These are phyloP conservation scores for Colletotrichum sp. DNA, from an alignment of 2,329 filamentous ascomycete genomes.

Conservation along the genomic window DNA sequence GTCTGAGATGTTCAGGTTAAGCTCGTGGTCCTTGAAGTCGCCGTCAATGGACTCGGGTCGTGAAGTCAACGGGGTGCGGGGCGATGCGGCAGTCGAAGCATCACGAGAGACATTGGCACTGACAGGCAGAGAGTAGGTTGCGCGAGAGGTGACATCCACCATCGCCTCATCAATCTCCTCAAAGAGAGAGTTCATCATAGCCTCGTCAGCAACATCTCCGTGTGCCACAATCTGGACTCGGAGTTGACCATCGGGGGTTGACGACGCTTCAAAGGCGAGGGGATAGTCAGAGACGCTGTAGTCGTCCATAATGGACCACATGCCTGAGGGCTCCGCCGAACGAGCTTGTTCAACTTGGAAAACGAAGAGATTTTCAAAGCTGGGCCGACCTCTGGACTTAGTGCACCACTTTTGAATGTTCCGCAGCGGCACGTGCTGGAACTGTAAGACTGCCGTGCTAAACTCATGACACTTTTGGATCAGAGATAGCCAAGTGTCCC, in stretches of 20 bases:
- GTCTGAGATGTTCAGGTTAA: not conserved
- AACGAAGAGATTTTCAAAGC: conserved; percentile 85
- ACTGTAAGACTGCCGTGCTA: conserved; percentile 70
- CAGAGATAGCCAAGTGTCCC: conserved; percentile 63
- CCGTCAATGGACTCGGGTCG: conserved; percentile 8
- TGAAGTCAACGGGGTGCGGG: conserved; percentile 6
- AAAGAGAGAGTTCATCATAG: conserved; percentile 39
- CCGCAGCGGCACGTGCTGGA: conserved; percentile 80
- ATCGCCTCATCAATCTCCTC: conserved; percentile 39
- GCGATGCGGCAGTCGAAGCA: conserved; percentile 12
- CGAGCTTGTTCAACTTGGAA: conserved; percentile 64
- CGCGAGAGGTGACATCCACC: conserved; percentile 9
- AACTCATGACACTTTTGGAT: conserved; percentile 72
- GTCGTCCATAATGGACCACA: conserved; percentile 63
- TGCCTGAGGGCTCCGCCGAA: conserved; percentile 21
- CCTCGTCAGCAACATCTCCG: conserved; percentile 36
- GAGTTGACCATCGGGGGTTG: conserved; percentile 53
- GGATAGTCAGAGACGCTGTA: conserved; percentile 69
- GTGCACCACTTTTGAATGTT: conserved; percentile 82
- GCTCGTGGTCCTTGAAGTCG: not conserved
- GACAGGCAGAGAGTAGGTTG: conserved; percentile 1
- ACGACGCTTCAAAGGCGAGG: conserved; percentile 75
- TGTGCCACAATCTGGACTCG: conserved; percentile 66
- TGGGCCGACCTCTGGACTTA: conserved; percentile 48
- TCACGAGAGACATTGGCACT: conserved; percentile 8